A percentile compares a stretch with the other conserved stretches of the same genome.
phyloP scores from a whole-genome alignment of 345 rosid genomes.

The Iberis pinnata region DNA sequence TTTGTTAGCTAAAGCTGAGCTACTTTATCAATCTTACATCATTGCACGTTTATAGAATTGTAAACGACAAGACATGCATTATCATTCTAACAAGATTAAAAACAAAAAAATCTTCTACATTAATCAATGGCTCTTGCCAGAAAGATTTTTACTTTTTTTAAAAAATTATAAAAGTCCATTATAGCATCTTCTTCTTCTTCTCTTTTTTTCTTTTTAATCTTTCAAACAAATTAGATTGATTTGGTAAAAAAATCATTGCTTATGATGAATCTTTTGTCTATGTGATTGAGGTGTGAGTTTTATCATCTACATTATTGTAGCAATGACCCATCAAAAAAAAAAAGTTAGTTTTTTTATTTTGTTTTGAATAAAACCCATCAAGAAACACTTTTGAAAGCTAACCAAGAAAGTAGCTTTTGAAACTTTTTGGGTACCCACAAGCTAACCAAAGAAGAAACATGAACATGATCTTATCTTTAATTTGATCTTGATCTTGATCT shows the following conservation, averaged over 20 bases:
- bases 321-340: slow-evolving; percentile 4
- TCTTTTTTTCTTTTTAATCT: no score
- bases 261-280: slow-evolving; percentile 10
- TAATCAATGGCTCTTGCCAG: not conserved
- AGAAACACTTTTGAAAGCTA: slow-evolving; percentile 3
- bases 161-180: not conserved
- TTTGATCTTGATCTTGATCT: not conserved
- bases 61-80: not conserved
- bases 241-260: not conserved
- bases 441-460: not conserved
- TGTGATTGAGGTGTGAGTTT: slow-evolving; percentile 21
- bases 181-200: not conserved
- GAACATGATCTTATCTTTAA: slow-evolving; percentile 1
- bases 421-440: not conserved
- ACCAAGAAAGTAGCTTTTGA: slow-evolving; percentile 12
- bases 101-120: no score
- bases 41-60: slow-evolving; percentile 17
- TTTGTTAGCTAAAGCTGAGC: slow-evolving; percentile 30
- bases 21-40: slow-evolving; percentile 31
- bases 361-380: not conserved
- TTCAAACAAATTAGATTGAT: not conserved
- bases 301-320: slow-evolving; percentile 22
- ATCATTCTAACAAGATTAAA: not conserved
- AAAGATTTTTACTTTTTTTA: not conserved
- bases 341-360: no score